Percentiles rank a stretch among this genome's conserved stretches.
These are phyloP conservation scores for Tetrahymena elliotti DNA, from an alignment of 73 alveolate genomes.

Conservation along the genomic window DNA sequence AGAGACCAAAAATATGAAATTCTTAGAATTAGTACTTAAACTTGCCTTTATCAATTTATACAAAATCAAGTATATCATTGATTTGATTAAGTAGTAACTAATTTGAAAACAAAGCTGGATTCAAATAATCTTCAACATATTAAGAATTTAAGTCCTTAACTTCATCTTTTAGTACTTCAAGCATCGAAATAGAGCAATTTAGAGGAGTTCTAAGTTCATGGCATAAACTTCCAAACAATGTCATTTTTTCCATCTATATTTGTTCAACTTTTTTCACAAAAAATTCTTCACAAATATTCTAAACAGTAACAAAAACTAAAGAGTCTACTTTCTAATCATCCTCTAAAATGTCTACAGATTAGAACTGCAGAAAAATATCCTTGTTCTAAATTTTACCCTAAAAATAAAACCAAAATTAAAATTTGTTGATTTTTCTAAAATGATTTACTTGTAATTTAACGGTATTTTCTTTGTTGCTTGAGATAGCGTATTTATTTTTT, in stretches of 20 bases:
- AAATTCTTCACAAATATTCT: background rate
- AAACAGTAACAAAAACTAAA: background rate
- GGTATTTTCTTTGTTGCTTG: background rate
- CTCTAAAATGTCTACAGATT: background rate
- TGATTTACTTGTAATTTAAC: background rate
- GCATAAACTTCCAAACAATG: background rate
- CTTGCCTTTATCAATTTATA: background rate
- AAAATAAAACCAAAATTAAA: too few relatives aligned
- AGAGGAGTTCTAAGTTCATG: background rate
- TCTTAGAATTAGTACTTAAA: constrained; percentile 1
- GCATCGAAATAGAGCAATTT: background rate
- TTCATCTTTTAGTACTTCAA: background rate
- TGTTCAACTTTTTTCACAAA: background rate
- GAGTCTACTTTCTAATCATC: background rate
- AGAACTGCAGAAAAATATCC: background rate
- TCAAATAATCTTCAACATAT: background rate
- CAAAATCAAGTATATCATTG: constrained; percentile 32
- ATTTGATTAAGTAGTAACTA: constrained; percentile 6
- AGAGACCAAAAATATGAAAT: background rate
- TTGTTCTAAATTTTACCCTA: background rate
- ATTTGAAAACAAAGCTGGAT: constrained; percentile 7
- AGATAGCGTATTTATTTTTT: too few relatives aligned
- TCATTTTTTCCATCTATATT: background rate
- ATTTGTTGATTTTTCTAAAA: background rate
- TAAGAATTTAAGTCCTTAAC: background rate